Evolutionary conservation across 2,329 filamentous ascomycete species (phyloP).

Genomic region (Colletotrichum sp.): DNA sequence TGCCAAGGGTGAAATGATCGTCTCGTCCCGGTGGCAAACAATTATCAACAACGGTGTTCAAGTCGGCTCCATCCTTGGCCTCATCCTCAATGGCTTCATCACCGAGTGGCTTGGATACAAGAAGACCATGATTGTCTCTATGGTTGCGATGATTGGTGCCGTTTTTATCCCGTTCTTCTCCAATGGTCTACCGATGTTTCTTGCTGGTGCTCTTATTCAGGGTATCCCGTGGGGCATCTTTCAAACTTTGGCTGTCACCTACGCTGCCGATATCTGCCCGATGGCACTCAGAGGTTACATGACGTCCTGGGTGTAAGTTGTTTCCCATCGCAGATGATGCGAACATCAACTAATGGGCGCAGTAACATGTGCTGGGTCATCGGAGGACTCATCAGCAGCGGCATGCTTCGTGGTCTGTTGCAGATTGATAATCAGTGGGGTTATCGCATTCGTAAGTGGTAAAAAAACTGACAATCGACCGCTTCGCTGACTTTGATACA

Average conservation of each 20-base stretch:
- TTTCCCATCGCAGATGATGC: background rate
- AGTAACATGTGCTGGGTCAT: slow-evolving; percentile 46
- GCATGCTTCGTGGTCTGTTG: slow-evolving; percentile 37
- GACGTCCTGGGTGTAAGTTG: slow-evolving; percentile 32
- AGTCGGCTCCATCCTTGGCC: slow-evolving; percentile 53
- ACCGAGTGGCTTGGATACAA: slow-evolving; percentile 48
- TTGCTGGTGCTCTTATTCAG: slow-evolving; percentile 41
- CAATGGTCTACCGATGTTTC: slow-evolving; percentile 38
- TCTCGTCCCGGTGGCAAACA: slow-evolving; percentile 57
- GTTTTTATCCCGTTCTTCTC: slow-evolving; percentile 56
- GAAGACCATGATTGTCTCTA: slow-evolving; percentile 45
- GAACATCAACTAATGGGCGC: background rate
- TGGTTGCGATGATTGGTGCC: slow-evolving; percentile 42
- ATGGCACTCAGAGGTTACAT: slow-evolving; percentile 33
- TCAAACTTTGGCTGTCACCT: slow-evolving; percentile 38
- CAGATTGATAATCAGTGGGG: slow-evolving; percentile 37
- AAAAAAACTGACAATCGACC: background rate
- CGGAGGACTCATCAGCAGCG: slow-evolving; percentile 42
- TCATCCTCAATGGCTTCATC: slow-evolving; percentile 50
- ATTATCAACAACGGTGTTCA: slow-evolving; percentile 48
- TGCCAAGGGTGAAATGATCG: slow-evolving; percentile 42
- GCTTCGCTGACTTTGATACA: background rate
- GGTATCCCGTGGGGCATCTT: slow-evolving; percentile 40
- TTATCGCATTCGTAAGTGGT: slow-evolving; percentile 42
- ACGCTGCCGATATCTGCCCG: slow-evolving; percentile 41